Evolutionary conservation across 2,329 filamentous ascomycete genomes (phyloP).

Genomic region (Pezicula rhizophila): DNA sequence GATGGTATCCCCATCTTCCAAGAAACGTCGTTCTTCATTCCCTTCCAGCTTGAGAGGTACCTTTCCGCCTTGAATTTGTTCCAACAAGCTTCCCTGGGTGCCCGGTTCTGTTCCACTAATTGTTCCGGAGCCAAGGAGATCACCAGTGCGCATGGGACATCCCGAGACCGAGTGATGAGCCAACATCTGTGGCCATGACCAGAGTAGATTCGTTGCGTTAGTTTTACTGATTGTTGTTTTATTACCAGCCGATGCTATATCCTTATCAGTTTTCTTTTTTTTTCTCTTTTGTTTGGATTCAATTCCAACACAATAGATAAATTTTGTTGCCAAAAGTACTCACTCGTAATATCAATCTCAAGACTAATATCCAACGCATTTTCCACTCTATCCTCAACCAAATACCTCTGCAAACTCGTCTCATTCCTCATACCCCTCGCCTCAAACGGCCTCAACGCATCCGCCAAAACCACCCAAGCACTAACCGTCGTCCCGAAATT

Average conservation of each 20-base stretch:
- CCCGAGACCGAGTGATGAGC: slow-evolving; percentile 30
- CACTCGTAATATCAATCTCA: slow-evolving; percentile 53
- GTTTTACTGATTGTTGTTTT: background rate
- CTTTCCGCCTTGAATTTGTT: slow-evolving; percentile 65
- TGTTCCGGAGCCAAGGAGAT: slow-evolving; percentile 54
- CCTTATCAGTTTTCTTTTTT: no score
- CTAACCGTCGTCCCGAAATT: slow-evolving; percentile 76
- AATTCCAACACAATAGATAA: background rate
- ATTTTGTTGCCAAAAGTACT: slow-evolving; percentile 19
- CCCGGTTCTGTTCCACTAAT: slow-evolving; percentile 55
- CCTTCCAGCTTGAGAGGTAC: slow-evolving; percentile 46
- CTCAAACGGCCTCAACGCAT: slow-evolving; percentile 64
- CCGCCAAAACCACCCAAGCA: slow-evolving; percentile 71
- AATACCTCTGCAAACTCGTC: slow-evolving; percentile 48
- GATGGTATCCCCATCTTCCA: slow-evolving; percentile 59
- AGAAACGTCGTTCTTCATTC: slow-evolving; percentile 56
- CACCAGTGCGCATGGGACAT: slow-evolving; percentile 29
- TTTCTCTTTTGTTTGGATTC: no score
- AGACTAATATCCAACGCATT: slow-evolving; percentile 62
- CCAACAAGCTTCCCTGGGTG: slow-evolving; percentile 60
- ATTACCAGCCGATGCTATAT: background rate
- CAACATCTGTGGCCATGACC: slow-evolving; percentile 31
- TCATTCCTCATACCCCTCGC: slow-evolving; percentile 34
- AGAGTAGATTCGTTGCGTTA: slow-evolving; percentile 29
- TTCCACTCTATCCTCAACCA: slow-evolving; percentile 51